Conservation (phyloP, 2,329 filamentous ascomycete genomes). For the Epichloe typhina region DNA sequence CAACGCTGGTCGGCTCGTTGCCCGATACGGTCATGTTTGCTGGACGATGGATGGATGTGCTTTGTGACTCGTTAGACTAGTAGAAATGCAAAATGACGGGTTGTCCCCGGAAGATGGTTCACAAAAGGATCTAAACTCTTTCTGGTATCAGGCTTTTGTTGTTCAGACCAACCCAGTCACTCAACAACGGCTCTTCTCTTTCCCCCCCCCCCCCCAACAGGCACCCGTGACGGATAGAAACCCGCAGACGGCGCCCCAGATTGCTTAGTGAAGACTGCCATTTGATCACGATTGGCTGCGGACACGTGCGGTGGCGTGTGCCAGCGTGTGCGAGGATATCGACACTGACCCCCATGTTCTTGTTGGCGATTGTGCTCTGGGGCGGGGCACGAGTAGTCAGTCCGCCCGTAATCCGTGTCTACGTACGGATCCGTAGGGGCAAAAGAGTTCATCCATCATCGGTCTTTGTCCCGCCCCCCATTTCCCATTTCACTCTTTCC, state of each 20-base stretch:
- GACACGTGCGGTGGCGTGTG: too few species aligned
- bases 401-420: too few species aligned
- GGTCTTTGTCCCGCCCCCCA: conserved; percentile 7
- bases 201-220: too few species aligned
- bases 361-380: background rate
- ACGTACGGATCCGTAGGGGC: too few species aligned
- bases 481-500: background rate
- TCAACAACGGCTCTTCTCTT: too few species aligned
- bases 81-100: background rate
- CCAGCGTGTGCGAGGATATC: background rate
- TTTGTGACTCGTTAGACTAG: background rate
- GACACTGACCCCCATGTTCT: background rate
- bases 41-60: background rate
- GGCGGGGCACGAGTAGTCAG: too few species aligned
- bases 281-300: too few species aligned
- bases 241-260: background rate
- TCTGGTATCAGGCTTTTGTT: background rate
- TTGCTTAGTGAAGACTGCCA: background rate
- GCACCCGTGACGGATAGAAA: background rate
- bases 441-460: background rate
- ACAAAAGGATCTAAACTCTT: background rate
- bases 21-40: background rate
- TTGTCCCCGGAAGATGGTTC: background rate
- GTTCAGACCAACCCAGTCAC: too few species aligned
- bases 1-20: background rate